These are phyloP conservation scores for Mortierella sp. DNA, from an alignment of 371 early-diverging fungal genomes.

Conservation along the genomic window DNA sequence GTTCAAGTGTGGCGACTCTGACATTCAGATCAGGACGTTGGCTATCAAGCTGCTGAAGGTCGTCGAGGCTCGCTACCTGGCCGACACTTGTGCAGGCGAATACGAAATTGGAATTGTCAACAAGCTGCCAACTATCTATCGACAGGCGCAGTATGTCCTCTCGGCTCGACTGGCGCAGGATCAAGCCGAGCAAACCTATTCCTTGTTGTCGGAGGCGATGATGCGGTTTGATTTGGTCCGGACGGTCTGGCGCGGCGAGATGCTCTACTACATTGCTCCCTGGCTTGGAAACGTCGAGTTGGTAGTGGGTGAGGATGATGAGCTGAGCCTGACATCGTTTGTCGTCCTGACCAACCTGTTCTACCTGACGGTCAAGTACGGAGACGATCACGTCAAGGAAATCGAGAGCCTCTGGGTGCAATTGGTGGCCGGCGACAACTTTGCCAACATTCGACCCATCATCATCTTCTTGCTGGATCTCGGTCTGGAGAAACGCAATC, in stretches of 20 bases:
- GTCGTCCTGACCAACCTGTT: constrained; percentile 87
- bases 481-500: constrained; percentile 82
- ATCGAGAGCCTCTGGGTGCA: constrained; percentile 88
- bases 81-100: constrained; percentile 73
- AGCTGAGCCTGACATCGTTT: constrained; percentile 65
- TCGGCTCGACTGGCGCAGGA: constrained; percentile 79
- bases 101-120: constrained; percentile 83
- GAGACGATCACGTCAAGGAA: constrained; percentile 82
- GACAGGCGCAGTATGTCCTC: constrained; percentile 79
- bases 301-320: constrained; percentile 64
- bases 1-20: constrained; percentile 86
- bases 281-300: constrained; percentile 90
- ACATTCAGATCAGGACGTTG: constrained; percentile 78
- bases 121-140: constrained; percentile 86
- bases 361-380: constrained; percentile 87
- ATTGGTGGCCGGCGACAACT: constrained; percentile 73
- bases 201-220: constrained; percentile 85
- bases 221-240: constrained; percentile 81
- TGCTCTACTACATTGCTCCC: constrained; percentile 83
- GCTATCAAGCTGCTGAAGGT: constrained; percentile 84
- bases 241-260: constrained; percentile 72
- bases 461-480: constrained; percentile 81
- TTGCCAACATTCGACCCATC: constrained; percentile 76
- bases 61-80: constrained; percentile 77
- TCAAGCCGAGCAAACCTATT: constrained; percentile 75